Percentiles rank a stretch among this genome's conserved stretches.
Evolutionary conservation across 805 yeast genomes (phyloP).

Genomic region (Torulaspora indica): DNA sequence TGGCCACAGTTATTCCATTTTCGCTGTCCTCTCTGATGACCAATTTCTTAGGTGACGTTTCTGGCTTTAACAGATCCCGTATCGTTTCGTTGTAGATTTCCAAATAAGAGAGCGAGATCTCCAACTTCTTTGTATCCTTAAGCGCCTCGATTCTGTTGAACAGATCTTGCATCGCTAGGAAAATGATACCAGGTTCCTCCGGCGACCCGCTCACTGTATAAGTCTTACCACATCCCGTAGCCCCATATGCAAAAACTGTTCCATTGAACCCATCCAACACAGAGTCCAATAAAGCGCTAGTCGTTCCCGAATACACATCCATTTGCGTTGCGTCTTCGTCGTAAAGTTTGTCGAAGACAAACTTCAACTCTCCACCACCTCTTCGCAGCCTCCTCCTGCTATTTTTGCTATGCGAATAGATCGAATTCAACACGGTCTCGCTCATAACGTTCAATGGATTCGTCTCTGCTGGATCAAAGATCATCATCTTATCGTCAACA

Average conservation of each 20-base stretch:
- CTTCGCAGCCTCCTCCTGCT: slow-evolving; percentile 22
- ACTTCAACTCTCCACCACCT: slow-evolving; percentile 54
- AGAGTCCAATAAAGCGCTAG: slow-evolving; percentile 66
- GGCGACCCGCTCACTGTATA: slow-evolving; percentile 79
- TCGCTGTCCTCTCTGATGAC: slow-evolving; percentile 68
- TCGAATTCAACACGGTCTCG: slow-evolving; percentile 30
- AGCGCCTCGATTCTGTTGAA: slow-evolving; percentile 56
- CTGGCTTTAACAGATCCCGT: slow-evolving; percentile 68
- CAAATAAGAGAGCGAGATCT: slow-evolving; percentile 64
- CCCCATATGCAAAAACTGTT: slow-evolving; percentile 93
- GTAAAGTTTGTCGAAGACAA: slow-evolving; percentile 76
- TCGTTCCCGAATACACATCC: slow-evolving; percentile 61
- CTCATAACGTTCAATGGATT: slow-evolving; percentile 46
- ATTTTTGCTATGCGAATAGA: slow-evolving; percentile 22
- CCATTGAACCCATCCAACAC: slow-evolving; percentile 83
- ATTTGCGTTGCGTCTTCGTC: slow-evolving; percentile 61
- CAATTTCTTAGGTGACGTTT: slow-evolving; percentile 42
- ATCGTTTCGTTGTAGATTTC: slow-evolving; percentile 92
- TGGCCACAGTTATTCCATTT: slow-evolving; percentile 60
- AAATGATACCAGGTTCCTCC: slow-evolving; percentile 72
- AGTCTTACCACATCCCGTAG: slow-evolving; percentile 98
- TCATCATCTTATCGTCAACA: slow-evolving; percentile 78
- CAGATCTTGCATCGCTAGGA: slow-evolving; percentile 70
- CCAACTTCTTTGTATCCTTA: slow-evolving; percentile 51
- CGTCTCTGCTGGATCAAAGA: slow-evolving; percentile 78